Evolutionary conservation across 192 early-diverging fungal species (phyloP).

Genomic region (Ambispora gerdemannii): DNA sequence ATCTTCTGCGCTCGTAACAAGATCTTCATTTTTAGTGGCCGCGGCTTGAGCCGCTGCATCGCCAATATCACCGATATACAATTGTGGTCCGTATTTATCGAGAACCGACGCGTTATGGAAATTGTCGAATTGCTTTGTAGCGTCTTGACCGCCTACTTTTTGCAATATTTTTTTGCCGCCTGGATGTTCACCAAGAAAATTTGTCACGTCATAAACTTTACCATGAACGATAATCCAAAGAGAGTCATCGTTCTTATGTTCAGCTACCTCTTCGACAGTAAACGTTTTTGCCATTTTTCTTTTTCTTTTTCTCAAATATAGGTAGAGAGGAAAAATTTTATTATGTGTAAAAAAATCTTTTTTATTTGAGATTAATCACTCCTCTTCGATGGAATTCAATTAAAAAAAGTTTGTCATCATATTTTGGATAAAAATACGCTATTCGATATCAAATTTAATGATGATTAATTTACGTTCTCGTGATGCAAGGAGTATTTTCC

Average conservation of each 20-base stretch:
- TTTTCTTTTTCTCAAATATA: too few species aligned
- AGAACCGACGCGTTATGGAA: constrained; percentile 73
- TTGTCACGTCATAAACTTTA: constrained; percentile 60
- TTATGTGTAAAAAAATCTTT: too few species aligned
- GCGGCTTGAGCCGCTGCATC: constrained; percentile 37
- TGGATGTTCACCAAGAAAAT: constrained; percentile 58
- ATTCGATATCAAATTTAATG: too few species aligned
- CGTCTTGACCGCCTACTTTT: constrained; percentile 76
- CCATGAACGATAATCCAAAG: constrained; percentile 66
- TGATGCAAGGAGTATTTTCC: too few species aligned
- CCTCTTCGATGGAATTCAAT: too few species aligned
- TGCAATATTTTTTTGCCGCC: constrained; percentile 70
- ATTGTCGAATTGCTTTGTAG: constrained; percentile 80
- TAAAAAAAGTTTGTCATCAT: too few species aligned
- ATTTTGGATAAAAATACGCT: too few species aligned
- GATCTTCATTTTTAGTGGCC: constrained; percentile 32
- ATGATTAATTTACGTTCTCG: too few species aligned
- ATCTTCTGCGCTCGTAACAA: constrained; percentile 39
- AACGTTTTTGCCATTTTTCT: constrained; percentile 24
- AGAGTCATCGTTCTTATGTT: constrained; percentile 67
- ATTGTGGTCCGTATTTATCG: constrained; percentile 59
- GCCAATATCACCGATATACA: constrained; percentile 64
- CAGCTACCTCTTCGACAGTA: constrained; percentile 64
- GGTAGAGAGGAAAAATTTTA: too few species aligned
- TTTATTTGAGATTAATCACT: too few species aligned